These are phyloP conservation scores for Pseudoscleropodium purum DNA, from an alignment of 225 moss, liverwort and hornwort species.

Conservation along the genomic window DNA sequence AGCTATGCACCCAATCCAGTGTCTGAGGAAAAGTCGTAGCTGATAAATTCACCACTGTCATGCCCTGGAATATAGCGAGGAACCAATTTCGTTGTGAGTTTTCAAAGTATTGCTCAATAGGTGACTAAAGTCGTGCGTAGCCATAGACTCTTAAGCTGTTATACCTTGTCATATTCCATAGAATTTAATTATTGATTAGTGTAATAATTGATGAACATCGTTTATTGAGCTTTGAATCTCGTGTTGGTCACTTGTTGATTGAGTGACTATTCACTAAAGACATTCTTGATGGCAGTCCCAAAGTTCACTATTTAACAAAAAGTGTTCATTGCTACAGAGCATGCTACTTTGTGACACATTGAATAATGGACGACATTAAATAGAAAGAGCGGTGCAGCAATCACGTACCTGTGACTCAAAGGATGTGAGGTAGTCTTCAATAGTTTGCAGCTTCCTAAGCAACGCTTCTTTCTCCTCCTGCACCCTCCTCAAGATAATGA, in stretches of 20 bases:
- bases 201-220: background rate
- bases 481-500: background rate
- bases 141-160: background rate
- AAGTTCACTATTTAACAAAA: background rate
- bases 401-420: conserved; percentile 57
- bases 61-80: conserved; percentile 37
- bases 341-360: background rate
- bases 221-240: background rate
- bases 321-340: background rate
- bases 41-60: conserved; percentile 85
- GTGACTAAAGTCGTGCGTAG: background rate
- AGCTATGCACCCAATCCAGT: conserved; percentile 89
- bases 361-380: background rate
- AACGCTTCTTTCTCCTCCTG: conserved; percentile 67
- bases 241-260: background rate
- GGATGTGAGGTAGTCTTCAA: conserved; percentile 89
- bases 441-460: conserved; percentile 58
- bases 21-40: conserved; percentile 94
- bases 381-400: background rate
- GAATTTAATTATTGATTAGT: background rate
- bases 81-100: background rate
- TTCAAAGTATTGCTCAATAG: background rate
- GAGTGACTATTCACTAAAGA: background rate
- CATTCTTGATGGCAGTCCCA: background rate
- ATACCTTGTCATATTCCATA: background rate